Evolutionary conservation across 2,329 filamentous ascomycete genomes (phyloP).

Genomic region (Lojkania enalia): DNA sequence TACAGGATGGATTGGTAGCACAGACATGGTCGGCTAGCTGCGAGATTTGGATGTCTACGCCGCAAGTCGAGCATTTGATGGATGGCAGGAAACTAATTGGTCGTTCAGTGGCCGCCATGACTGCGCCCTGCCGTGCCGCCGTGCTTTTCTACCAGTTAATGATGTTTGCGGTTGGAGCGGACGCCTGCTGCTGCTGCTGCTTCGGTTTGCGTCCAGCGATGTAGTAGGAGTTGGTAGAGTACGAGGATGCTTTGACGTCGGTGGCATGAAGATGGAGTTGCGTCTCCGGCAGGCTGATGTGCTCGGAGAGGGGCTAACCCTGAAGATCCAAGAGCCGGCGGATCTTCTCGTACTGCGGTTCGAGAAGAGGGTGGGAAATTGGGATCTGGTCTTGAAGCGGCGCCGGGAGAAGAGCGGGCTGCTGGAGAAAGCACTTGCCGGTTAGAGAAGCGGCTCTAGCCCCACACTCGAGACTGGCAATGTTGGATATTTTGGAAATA

Average conservation of each 20-base stretch:
- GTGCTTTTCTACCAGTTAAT: conserved; percentile 11
- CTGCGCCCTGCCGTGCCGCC: conserved; percentile 11
- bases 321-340: conserved; percentile 29
- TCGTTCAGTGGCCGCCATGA: conserved; percentile 31
- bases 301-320: conserved; percentile 26
- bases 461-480: conserved; percentile 36
- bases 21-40: conserved; percentile 87
- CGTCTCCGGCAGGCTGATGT: conserved; percentile 24
- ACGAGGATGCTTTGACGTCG: conserved; percentile 22
- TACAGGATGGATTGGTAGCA: conserved; percentile 45
- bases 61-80: conserved; percentile 47
- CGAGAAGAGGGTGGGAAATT: conserved; percentile 39
- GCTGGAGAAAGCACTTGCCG: conserved; percentile 24
- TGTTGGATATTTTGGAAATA: conserved; percentile 36
- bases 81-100: conserved; percentile 38
- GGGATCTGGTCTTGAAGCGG: conserved; percentile 36
- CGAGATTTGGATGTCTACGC: conserved; percentile 74
- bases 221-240: conserved; percentile 3
- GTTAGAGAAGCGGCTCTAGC: conserved; percentile 31
- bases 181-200: conserved; percentile 1
- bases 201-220: conserved; percentile 20
- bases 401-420: conserved; percentile 37
- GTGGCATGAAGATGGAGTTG: conserved; percentile 30
- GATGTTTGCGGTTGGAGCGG: conserved; percentile 7
- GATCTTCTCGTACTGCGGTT: conserved; percentile 33